phyloP scores from a whole-genome alignment of 306 rosid genomes.

The Malus sieversii region DNA sequence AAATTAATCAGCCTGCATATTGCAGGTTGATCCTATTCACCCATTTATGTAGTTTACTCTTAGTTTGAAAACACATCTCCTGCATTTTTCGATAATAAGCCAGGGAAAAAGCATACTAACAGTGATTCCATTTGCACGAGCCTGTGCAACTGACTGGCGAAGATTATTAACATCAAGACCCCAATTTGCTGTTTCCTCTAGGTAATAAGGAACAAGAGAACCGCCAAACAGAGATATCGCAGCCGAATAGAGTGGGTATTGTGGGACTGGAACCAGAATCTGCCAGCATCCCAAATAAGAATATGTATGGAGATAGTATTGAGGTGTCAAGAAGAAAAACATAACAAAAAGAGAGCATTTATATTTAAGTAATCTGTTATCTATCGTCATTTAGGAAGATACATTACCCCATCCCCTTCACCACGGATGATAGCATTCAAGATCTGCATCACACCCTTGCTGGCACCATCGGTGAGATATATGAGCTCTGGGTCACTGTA shows the following conservation, averaged over 20 bases:
- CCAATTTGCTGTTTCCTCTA: slow-evolving; percentile 98
- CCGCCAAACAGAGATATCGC: slow-evolving; percentile 83
- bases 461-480: slow-evolving; percentile 96
- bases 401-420: slow-evolving; percentile 84
- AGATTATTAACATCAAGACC: slow-evolving; percentile 83
- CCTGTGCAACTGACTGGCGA: slow-evolving; percentile 56
- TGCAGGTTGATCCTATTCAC: background rate
- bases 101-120: slow-evolving; percentile 41
- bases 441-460: slow-evolving; percentile 98
- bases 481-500: slow-evolving; percentile 91
- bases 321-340: background rate
- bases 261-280: slow-evolving; percentile 99
- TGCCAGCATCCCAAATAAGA: slow-evolving; percentile 22
- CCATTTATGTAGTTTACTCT: slow-evolving; percentile 11
- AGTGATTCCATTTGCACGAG: slow-evolving; percentile 74
- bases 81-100: slow-evolving; percentile 12
- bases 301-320: background rate
- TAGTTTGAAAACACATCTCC: slow-evolving; percentile 6
- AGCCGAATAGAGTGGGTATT: slow-evolving; percentile 97
- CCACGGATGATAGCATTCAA: slow-evolving; percentile 79
- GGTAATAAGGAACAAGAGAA: slow-evolving; percentile 91
- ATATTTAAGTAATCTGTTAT: background rate
- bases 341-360: background rate
- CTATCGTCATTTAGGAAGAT: background rate
- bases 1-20: slow-evolving; percentile 9